Percentiles rank a stretch among this genome's conserved stretches.
These are phyloP conservation scores for Agroathelia rolfsii DNA, from an alignment of 1,284 basidiomycete species.

Conservation along the genomic window DNA sequence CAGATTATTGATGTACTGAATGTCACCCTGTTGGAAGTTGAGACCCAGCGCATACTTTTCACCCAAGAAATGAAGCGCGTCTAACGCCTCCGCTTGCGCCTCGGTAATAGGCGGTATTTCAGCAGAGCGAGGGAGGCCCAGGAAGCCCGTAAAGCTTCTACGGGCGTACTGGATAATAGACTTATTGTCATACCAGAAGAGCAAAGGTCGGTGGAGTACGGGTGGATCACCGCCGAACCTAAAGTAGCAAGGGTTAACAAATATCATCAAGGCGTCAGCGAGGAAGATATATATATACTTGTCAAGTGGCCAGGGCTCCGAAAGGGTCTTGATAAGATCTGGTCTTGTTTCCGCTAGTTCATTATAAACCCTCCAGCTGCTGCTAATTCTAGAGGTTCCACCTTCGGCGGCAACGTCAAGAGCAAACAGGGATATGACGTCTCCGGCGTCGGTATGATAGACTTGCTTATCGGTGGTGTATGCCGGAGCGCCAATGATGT, in stretches of 20 bases:
- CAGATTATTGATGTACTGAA: conserved; percentile 39
- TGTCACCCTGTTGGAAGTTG: conserved; percentile 39
- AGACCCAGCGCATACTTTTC: conserved; percentile 33
- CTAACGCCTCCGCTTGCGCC: conserved; percentile 38
- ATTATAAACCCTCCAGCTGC: conserved; percentile 32
- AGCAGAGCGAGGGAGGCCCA: conserved; percentile 19
- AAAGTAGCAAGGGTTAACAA: conserved; percentile 9
- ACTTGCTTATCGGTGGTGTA: conserved; percentile 40
- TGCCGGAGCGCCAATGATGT: conserved; percentile 31
- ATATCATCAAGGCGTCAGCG: too few species aligned
- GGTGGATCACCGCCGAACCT: conserved; percentile 31
- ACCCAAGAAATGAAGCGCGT: conserved; percentile 33
- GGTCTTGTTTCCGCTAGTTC: conserved; percentile 33
- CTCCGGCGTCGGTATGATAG: conserved; percentile 37
- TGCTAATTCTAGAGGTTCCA: conserved; percentile 34
- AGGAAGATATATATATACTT: too few species aligned
- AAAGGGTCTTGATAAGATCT: conserved; percentile 30
- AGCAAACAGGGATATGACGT: conserved; percentile 32
- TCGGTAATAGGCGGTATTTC: conserved; percentile 37
- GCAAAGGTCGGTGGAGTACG: conserved; percentile 27
- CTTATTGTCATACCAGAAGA: conserved; percentile 29
- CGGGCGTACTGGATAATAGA: conserved; percentile 37
- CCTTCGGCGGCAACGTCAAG: conserved; percentile 31
- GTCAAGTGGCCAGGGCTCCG: conserved; percentile 33
- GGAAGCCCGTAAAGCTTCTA: conserved; percentile 33